Conservation (phyloP, 2,329 filamentous ascomycete genomes). For the Paecilomyces sp. region DNA sequence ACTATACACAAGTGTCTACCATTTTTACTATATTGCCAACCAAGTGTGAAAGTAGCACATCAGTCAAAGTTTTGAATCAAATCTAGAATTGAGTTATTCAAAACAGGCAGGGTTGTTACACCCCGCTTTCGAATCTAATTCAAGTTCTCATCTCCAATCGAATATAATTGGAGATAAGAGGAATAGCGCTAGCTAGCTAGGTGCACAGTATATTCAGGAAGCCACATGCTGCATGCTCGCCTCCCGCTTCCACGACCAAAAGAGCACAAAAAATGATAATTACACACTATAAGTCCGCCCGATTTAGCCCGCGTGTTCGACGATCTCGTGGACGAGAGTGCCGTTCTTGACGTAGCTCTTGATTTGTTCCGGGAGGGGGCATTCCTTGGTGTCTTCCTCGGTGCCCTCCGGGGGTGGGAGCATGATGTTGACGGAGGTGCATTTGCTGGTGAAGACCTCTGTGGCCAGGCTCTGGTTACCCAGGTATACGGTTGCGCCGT, state of each 20-base stretch:
- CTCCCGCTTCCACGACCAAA: background rate
- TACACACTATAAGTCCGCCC: background rate
- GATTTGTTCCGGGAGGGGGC: conserved; percentile 83
- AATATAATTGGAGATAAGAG: too few relatives aligned
- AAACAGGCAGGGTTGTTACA: too few relatives aligned
- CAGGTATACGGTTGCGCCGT: conserved; percentile 82
- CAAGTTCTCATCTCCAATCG: too few relatives aligned
- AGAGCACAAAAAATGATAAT: background rate
- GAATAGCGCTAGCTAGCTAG: background rate
- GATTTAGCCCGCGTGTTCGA: conserved; percentile 73
- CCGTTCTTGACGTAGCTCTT: conserved; percentile 72
- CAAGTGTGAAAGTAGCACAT: too few relatives aligned
- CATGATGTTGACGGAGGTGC: conserved; percentile 77
- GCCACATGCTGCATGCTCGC: background rate
- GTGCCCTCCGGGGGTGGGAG: conserved; percentile 59
- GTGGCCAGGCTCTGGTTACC: conserved; percentile 69
- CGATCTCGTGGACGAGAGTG: conserved; percentile 82
- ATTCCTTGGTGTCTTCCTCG: conserved; percentile 78
- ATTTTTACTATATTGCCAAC: too few relatives aligned
- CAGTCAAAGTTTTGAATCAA: too few relatives aligned
- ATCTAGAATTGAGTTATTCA: too few relatives aligned
- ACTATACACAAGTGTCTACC: too few relatives aligned
- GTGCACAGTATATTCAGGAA: conserved; percentile 3
- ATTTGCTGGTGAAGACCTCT: conserved; percentile 87
- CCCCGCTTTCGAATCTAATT: too few relatives aligned